Conservation (phyloP, 371 early-diverging fungal genomes). For the Smittium mucronatum region DNA sequence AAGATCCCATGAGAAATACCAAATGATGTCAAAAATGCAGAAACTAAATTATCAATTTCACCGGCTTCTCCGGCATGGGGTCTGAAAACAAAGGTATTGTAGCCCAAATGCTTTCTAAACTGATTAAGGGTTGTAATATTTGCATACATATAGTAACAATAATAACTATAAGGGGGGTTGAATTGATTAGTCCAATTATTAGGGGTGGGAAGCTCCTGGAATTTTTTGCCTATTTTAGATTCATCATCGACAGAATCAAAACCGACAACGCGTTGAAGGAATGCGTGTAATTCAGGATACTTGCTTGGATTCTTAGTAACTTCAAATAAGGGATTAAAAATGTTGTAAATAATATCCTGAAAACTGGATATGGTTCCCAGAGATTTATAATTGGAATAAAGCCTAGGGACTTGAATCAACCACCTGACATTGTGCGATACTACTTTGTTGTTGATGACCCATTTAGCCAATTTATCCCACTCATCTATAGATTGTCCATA, state of each 20-base stretch:
- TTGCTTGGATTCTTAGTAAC: conserved; percentile 70
- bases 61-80: conserved; percentile 98
- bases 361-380: conserved; percentile 55
- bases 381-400: conserved; percentile 83
- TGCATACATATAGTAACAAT: conserved; percentile 90
- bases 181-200: conserved; percentile 54
- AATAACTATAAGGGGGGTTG: conserved; percentile 98
- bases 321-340: conserved; percentile 91
- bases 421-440: conserved; percentile 89
- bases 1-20: conserved; percentile 94
- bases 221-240: conserved; percentile 74
- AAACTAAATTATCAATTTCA: conserved; percentile 89
- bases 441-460: conserved; percentile 88
- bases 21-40: conserved; percentile 83
- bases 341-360: conserved; percentile 66
- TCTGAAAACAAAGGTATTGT: conserved; percentile 87
- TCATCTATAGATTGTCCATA: conserved; percentile 71
- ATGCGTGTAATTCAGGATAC: conserved; percentile 84
- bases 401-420: conserved; percentile 92
- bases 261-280: conserved; percentile 88
- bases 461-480: conserved; percentile 92
- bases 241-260: conserved; percentile 98
- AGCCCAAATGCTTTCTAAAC: conserved; percentile 63
- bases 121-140: conserved; percentile 79
- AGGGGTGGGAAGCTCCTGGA: conserved; percentile 77